These are phyloP conservation scores for Isoetes engelmannii DNA, from an alignment of 83 land plant species.

Conservation along the genomic window DNA sequence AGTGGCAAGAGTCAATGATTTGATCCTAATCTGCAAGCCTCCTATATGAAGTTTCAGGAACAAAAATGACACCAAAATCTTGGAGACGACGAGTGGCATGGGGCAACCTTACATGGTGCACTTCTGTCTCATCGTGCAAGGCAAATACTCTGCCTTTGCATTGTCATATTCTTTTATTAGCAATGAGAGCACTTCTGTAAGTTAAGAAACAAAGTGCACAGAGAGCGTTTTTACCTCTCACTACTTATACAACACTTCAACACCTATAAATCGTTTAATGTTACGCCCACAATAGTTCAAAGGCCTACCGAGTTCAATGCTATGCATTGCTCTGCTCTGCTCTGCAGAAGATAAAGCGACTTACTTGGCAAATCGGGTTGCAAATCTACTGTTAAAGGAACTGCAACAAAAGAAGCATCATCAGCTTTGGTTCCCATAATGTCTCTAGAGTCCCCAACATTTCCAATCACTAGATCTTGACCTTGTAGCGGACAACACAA, in stretches of 20 bases:
- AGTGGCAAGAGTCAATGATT: conserved; percentile 17
- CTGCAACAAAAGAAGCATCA: conserved; percentile 32
- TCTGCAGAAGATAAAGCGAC: not conserved
- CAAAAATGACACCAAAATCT: conserved; percentile 54
- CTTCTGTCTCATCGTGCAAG: conserved; percentile 21
- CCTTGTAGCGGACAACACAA: conserved; percentile 27
- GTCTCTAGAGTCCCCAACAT: conserved; percentile 57
- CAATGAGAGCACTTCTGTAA: not conserved
- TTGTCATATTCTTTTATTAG: conserved; percentile 13
- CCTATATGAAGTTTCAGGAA: conserved; percentile 45
- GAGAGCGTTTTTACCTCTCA: no score
- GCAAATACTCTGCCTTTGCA: conserved; percentile 47
- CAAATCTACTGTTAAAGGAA: conserved; percentile 64
- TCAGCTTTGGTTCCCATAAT: conserved; percentile 44
- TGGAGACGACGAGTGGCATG: conserved; percentile 30
- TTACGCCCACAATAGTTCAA: no score
- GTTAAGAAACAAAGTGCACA: no score
- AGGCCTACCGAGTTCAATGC: no score
- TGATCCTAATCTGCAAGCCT: conserved; percentile 22
- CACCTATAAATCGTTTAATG: no score
- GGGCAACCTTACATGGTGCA: conserved; percentile 21
- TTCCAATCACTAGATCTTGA: conserved; percentile 42
- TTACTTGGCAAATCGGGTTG: conserved; percentile 57
- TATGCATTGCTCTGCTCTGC: no score
- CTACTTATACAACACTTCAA: no score